phyloP scores from a whole-genome alignment of 306 rosid genomes.

The Prosopis cineraria region DNA sequence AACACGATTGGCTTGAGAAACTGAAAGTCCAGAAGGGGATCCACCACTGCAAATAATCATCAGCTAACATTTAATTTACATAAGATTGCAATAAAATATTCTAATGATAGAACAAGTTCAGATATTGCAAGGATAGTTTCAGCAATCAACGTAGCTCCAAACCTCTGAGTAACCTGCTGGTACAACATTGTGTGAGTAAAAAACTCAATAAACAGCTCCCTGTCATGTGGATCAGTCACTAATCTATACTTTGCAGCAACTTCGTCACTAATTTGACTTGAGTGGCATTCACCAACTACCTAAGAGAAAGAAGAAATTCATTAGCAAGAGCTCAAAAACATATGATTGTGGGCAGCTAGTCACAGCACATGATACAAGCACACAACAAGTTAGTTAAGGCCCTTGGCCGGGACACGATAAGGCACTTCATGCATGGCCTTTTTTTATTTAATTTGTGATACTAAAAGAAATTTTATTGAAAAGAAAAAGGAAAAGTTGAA shows the following conservation, averaged over 20 bases:
- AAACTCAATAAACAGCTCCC: constrained; percentile 75
- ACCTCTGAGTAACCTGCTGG: constrained; percentile 82
- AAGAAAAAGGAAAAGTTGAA: not conserved
- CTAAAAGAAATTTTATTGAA: not conserved
- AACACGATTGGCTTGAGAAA: constrained; percentile 73
- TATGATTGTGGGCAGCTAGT: constrained; percentile 25
- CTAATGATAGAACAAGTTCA: constrained; percentile 1
- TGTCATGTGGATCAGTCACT: constrained; percentile 58
- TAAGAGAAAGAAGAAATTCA: constrained; percentile 46
- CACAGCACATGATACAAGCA: not conserved
- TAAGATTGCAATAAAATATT: constrained; percentile 20
- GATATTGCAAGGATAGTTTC: constrained; percentile 36
- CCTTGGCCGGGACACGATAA: not conserved
- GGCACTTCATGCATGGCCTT: not conserved
- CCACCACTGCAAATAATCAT: constrained; percentile 58
- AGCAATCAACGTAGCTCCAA: constrained; percentile 31
- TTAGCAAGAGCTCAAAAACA: constrained; percentile 28
- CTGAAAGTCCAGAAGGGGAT: constrained; percentile 81
- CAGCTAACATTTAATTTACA: constrained; percentile 33
- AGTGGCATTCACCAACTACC: constrained; percentile 90
- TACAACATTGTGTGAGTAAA: constrained; percentile 85
- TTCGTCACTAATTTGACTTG: constrained; percentile 62
- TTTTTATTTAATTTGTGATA: not conserved
- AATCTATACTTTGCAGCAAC: constrained; percentile 66
- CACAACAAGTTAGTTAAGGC: constrained; percentile 15